Conservation (phyloP, 768 basidiomycete species). For the Termitomyces titanicus region DNA sequence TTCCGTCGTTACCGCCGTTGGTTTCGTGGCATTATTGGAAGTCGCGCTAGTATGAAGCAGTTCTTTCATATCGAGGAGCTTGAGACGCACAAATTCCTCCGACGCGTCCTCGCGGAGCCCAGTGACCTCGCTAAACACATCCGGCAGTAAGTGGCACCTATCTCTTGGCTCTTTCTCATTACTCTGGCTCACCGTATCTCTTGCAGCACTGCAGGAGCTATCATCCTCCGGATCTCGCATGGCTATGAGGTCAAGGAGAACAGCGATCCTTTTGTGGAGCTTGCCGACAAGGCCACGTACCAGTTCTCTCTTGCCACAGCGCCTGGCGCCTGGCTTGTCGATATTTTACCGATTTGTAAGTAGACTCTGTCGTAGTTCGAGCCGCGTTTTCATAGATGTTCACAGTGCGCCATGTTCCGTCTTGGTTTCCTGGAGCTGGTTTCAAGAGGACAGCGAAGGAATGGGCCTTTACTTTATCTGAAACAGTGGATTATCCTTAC, state of each 20-base stretch:
- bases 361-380: neutral
- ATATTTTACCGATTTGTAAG: constrained; percentile 10
- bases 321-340: too few relatives aligned
- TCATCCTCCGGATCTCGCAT: constrained; percentile 48
- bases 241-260: constrained; percentile 49
- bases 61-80: too few relatives aligned
- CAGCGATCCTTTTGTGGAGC: constrained; percentile 46
- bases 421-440: constrained; percentile 60
- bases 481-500: constrained; percentile 55
- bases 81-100: too few relatives aligned
- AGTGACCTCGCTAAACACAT: too few relatives aligned
- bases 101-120: too few relatives aligned
- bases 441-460: constrained; percentile 50
- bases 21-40: constrained; percentile 49
- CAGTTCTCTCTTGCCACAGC: constrained; percentile 18
- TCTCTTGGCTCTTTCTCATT: too few relatives aligned
- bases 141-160: too few relatives aligned
- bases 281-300: constrained; percentile 50
- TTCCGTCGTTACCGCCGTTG: constrained; percentile 49
- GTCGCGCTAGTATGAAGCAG: constrained; percentile 17
- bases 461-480: constrained; percentile 48
- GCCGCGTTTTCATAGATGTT: neutral
- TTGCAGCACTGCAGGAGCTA: too few relatives aligned
- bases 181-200: neutral
- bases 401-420: constrained; percentile 53